Evolutionary conservation across 73 alveolate species (phyloP).

Genomic region (Paramecium caudatum): DNA sequence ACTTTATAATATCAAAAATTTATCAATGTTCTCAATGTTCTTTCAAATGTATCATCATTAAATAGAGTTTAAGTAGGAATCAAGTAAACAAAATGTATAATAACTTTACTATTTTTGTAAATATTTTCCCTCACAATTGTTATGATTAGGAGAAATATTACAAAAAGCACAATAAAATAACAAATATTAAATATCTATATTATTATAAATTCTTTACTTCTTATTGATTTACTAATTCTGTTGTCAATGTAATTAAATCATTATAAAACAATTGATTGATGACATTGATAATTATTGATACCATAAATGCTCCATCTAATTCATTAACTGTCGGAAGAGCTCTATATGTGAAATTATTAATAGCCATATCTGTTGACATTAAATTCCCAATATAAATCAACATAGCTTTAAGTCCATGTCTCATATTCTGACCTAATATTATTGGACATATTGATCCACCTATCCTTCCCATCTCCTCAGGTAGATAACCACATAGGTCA

Average conservation of each 20-base stretch:
- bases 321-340: constrained; percentile 17
- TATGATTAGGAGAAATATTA: neutral
- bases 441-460: neutral
- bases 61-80: constrained; percentile 37
- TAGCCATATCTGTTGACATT: constrained; percentile 22
- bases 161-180: neutral
- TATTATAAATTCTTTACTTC: neutral
- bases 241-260: neutral
- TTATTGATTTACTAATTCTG: neutral
- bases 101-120: neutral
- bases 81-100: neutral
- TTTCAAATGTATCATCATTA: constrained; percentile 37
- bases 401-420: neutral
- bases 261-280: neutral
- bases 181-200: neutral
- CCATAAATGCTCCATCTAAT: constrained; percentile 60
- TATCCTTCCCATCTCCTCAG: neutral
- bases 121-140: neutral
- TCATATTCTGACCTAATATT: neutral
- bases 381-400: constrained; percentile 27
- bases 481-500: neutral
- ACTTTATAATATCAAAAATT: constrained; percentile 1
- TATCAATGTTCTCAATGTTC: constrained; percentile 49
- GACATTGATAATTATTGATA: neutral
- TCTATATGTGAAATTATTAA: neutral